Evolutionary conservation across 2,329 filamentous ascomycete genomes (phyloP).

Genomic region (Plenodomus lindquistii): DNA sequence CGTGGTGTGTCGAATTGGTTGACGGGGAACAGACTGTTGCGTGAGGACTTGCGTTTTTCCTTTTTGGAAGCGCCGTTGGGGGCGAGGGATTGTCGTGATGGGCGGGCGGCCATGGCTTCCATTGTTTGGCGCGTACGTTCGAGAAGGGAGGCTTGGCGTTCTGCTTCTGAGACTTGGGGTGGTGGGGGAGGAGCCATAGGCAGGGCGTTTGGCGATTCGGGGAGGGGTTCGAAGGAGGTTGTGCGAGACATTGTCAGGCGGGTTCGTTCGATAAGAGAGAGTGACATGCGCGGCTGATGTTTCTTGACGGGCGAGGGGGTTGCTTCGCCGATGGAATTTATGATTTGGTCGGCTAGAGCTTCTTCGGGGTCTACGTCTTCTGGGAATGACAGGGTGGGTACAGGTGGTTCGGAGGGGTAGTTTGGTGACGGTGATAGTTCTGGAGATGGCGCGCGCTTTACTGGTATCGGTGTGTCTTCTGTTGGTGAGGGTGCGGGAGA

Average conservation of each 20-base stretch:
- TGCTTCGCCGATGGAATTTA: constrained; percentile 44
- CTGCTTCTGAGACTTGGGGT: constrained; percentile 12
- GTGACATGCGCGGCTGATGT: constrained; percentile 44
- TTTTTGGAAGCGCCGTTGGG: constrained; percentile 18
- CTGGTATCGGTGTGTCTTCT: not conserved
- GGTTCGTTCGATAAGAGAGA: constrained; percentile 52
- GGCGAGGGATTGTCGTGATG: constrained; percentile 14
- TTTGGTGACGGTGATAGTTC: constrained; percentile 12
- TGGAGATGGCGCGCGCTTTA: not conserved
- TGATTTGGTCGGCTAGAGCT: constrained; percentile 44
- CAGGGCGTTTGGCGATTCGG: constrained; percentile 22
- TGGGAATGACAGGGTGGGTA: constrained; percentile 20
- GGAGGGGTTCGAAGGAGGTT: constrained; percentile 29
- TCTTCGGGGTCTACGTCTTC: constrained; percentile 31
- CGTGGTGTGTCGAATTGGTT: constrained; percentile 62
- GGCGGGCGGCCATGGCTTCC: constrained; percentile 59
- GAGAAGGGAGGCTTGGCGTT: constrained; percentile 53
- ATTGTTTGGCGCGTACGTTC: constrained; percentile 84
- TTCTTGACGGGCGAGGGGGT: constrained; percentile 48
- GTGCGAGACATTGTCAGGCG: constrained; percentile 51
- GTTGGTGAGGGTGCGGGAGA: constrained; percentile 3
- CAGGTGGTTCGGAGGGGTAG: constrained; percentile 17
- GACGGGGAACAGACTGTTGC: constrained; percentile 51
- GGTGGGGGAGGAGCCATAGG: constrained; percentile 17
- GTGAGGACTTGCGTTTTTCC: constrained; percentile 23